phyloP scores from a whole-genome alignment of 805 yeast genomes.

The Starmera pachycereana region DNA sequence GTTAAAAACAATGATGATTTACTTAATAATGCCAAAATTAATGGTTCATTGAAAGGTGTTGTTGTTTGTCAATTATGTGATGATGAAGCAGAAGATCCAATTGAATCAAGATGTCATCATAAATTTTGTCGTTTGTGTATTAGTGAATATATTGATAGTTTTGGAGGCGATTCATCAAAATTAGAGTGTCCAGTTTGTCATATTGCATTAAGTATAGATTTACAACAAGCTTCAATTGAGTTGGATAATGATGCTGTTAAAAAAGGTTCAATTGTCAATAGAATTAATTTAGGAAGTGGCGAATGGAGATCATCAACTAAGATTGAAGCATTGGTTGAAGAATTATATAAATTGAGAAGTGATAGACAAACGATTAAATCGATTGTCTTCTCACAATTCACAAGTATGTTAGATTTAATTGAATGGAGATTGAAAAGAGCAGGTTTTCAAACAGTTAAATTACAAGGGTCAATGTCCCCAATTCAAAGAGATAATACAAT shows the following conservation, averaged over 20 bases:
- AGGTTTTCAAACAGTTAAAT: constrained; percentile 87
- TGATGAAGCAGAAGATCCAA: constrained; percentile 97
- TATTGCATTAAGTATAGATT: constrained; percentile 81
- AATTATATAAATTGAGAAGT: constrained; percentile 74
- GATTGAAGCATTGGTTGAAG: constrained; percentile 93
- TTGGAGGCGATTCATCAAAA: constrained; percentile 43
- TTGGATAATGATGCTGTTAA: constrained; percentile 44
- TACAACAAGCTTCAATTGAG: constrained; percentile 77
- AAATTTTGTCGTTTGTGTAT: constrained; percentile 89
- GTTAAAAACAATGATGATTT: constrained; percentile 31
- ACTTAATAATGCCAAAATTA: constrained; percentile 6
- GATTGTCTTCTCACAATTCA: constrained; percentile 94
- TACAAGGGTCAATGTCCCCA: constrained; percentile 97
- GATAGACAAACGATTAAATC: constrained; percentile 86
- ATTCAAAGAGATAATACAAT: constrained; percentile 88
- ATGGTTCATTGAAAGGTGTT: constrained; percentile 26
- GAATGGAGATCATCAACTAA: constrained; percentile 93
- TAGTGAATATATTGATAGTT: constrained; percentile 80
- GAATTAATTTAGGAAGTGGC: constrained; percentile 70
- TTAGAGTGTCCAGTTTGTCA: constrained; percentile 95
- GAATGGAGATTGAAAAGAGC: constrained; percentile 95
- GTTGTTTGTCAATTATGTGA: constrained; percentile 90
- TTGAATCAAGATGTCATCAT: constrained; percentile 90
- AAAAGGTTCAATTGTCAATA: constrained; percentile 67
- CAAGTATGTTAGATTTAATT: constrained; percentile 90